Conservation (phyloP, 2,329 filamentous ascomycete species). For the Claviceps capensis region DNA sequence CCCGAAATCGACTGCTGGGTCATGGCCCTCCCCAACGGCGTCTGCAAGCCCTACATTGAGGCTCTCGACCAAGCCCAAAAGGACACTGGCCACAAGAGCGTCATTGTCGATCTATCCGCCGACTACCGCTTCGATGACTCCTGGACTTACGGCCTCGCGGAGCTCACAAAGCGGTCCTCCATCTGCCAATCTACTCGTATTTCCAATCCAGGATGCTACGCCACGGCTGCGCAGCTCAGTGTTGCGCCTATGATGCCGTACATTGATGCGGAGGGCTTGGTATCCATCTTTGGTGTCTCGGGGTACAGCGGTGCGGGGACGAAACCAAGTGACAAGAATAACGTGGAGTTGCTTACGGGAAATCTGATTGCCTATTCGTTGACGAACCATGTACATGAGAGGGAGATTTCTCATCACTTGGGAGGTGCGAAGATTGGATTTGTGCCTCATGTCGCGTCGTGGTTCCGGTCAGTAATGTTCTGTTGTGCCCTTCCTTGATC, state of each 20-base stretch:
- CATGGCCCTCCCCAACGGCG: constrained; percentile 90
- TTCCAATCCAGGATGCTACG: constrained; percentile 88
- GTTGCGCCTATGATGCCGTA: constrained; percentile 54
- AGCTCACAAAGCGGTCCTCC: constrained; percentile 62
- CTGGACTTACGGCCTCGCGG: constrained; percentile 80
- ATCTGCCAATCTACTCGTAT: constrained; percentile 73
- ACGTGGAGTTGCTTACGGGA: constrained; percentile 50
- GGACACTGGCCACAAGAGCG: constrained; percentile 40
- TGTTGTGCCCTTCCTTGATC: background rate
- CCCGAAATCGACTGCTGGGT: constrained; percentile 90
- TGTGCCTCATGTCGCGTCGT: constrained; percentile 86
- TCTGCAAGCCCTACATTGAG: constrained; percentile 88
- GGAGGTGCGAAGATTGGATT: constrained; percentile 59
- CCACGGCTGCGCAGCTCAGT: constrained; percentile 81
- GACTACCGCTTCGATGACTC: constrained; percentile 80
- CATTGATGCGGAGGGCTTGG: constrained; percentile 61
- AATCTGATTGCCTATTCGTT: constrained; percentile 72
- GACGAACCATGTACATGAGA: constrained; percentile 90
- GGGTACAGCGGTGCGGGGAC: constrained; percentile 93
- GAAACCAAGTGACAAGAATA: constrained; percentile 89
- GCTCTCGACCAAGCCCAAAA: constrained; percentile 62
- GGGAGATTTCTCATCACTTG: constrained; percentile 71
- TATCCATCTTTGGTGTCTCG: constrained; percentile 69
- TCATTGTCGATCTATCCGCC: constrained; percentile 90
- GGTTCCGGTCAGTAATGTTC: constrained; percentile 45